Base-by-base conservation (phyloP, 2,329 filamentous ascomycete species). In the Massarina eburnea region DNA sequence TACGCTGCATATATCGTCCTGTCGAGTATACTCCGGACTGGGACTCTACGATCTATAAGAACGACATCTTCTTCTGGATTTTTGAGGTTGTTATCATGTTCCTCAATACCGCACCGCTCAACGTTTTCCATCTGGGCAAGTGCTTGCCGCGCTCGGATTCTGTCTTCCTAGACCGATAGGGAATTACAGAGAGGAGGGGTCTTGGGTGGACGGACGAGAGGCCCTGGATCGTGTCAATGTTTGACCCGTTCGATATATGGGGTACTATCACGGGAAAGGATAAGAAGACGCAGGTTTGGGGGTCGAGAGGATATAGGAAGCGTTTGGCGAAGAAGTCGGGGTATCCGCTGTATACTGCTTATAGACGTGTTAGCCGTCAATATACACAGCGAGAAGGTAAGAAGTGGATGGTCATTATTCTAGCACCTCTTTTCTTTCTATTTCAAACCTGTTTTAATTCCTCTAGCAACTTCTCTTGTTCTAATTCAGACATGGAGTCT, bases 41-140 rank as follows among this genome's bases (percentile, higher is more conserved):
- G 59, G 59, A 68, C 46, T 64, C 66, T 39, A 52, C 45, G 2
- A 51, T 70, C 45, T 59, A 73, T 41, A 68, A 68, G 33, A 71
- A 77, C 39, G 79, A 82, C 45, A 73, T 72, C 56, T 78, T 75
- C 51, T 78, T 81, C 49, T 82, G 76, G 73, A 65, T 80, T 24
- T 80, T 82, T 46, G 80, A 82, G 52, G 73, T 71, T 4, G 58
- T 67, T 2, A 72, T 80, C 41, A 80, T 82, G 73, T 74, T 78
- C 15, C 49, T 72, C 39, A 80, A 80, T 49, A 77, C 74, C 10
- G 68, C 71, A 4, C 52, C 81, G 41, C 64, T 80, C n/a, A 80
- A 80, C 48, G 44, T 77, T 17, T 78, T 72, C 37, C 78, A 80
- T 43, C 79, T 79, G 0, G 77, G 76, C 29, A 72, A 67, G 26